phyloP scores from a whole-genome alignment of 1,139 yeast genomes.

The Nakaseomyces bracarensis region DNA sequence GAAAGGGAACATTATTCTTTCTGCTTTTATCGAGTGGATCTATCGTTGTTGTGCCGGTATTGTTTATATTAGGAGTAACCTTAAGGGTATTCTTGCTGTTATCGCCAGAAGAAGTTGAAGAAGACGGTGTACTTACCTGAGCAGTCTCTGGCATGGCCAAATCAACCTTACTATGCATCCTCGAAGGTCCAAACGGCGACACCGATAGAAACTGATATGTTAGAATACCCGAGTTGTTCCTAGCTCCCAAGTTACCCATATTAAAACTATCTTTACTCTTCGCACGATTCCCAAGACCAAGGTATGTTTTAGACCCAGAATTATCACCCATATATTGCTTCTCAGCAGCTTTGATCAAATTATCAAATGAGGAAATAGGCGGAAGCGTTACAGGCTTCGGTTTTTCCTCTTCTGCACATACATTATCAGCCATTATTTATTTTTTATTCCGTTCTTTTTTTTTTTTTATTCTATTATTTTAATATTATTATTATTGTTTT shows the following conservation, averaged over 20 bases:
- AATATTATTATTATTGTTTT: too few relatives aligned
- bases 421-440: conserved; percentile 4
- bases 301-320: too few relatives aligned
- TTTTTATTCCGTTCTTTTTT: neutral
- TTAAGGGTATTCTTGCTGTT: neutral
- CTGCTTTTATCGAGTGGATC: neutral
- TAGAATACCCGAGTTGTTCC: conserved; percentile 5
- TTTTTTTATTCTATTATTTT: neutral
- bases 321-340: conserved; percentile 6
- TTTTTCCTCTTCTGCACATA: conserved; percentile 1
- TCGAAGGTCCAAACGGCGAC: conserved; percentile 3
- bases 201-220: conserved; percentile 3
- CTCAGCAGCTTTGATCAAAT: conserved; percentile 20
- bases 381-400: conserved; percentile 15
- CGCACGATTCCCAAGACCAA: too few relatives aligned
- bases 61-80: neutral
- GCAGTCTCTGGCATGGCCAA: neutral
- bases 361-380: conserved; percentile 27
- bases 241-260: conserved; percentile 1
- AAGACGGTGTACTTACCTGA: neutral
- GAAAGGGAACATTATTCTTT: neutral
- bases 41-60: neutral
- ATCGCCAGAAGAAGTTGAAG: neutral
- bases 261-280: conserved; percentile 1
- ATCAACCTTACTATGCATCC: conserved; percentile 5